phyloP scores from a whole-genome alignment of 495 filamentous ascomycete species.

The Xylaria grammica region DNA sequence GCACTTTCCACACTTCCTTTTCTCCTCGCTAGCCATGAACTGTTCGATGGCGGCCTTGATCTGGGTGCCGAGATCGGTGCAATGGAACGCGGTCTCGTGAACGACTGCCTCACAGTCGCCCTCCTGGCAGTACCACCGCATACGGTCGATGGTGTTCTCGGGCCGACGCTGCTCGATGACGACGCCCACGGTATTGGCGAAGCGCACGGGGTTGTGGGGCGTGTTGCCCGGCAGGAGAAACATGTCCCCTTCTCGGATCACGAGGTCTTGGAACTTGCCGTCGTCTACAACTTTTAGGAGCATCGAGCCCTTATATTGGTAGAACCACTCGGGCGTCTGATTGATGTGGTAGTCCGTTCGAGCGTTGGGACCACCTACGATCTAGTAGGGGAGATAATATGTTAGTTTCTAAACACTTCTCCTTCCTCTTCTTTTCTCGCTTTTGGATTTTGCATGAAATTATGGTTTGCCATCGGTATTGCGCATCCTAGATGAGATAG shows the following conservation, averaged over 20 bases:
- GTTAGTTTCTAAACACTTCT: not conserved
- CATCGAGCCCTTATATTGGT: slow-evolving; percentile 93
- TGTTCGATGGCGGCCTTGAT: slow-evolving; percentile 90
- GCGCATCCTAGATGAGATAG: not conserved
- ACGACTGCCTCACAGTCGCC: slow-evolving; percentile 70
- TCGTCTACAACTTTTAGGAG: slow-evolving; percentile 85
- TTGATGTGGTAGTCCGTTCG: slow-evolving; percentile 99
- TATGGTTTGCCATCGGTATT: not conserved
- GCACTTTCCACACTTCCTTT: slow-evolving; percentile 79
- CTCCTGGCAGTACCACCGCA: slow-evolving; percentile 87
- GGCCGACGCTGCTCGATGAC: slow-evolving; percentile 90
- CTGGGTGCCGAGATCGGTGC: slow-evolving; percentile 93
- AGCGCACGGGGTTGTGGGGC: slow-evolving; percentile 77
- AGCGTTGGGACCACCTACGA: slow-evolving; percentile 95
- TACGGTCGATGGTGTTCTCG: slow-evolving; percentile 68
- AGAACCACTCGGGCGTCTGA: slow-evolving; percentile 95
- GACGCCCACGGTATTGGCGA: slow-evolving; percentile 73
- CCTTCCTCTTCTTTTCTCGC: not conserved
- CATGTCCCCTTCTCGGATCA: slow-evolving; percentile 91
- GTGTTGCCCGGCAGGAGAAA: slow-evolving; percentile 91
- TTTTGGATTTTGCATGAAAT: not conserved
- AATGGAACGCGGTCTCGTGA: slow-evolving; percentile 85
- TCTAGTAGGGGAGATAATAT: slow-evolving; percentile 52
- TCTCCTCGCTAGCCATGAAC: slow-evolving; percentile 73
- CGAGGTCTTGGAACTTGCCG: slow-evolving; percentile 76